Evolutionary conservation across 176 grass and related monocot species (phyloP).

Genomic region (Eleusine coracana): DNA sequence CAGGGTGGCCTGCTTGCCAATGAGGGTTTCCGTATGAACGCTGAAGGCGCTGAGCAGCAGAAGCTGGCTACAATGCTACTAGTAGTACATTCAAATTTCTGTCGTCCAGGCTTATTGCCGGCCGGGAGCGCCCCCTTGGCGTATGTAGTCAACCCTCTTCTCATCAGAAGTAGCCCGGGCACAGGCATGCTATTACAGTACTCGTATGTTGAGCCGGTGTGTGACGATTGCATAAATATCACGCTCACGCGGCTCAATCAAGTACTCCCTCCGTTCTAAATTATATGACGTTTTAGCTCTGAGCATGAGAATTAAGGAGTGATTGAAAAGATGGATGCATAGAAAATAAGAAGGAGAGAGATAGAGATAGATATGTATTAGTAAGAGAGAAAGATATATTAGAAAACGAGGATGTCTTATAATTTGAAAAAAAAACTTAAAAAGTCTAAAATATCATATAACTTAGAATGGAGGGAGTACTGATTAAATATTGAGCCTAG

Average conservation of each 20-base stretch:
- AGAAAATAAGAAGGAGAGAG: no score
- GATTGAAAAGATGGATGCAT: no score
- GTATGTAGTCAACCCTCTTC: constrained; percentile 50
- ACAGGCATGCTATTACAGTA: neutral
- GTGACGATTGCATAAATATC: neutral
- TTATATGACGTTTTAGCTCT: no score
- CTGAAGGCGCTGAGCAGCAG: neutral
- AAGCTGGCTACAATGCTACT: neutral
- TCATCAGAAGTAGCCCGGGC: neutral
- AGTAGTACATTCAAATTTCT: neutral
- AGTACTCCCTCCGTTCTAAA: neutral
- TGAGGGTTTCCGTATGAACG: neutral
- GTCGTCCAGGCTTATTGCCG: constrained; percentile 48
- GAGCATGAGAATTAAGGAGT: no score
- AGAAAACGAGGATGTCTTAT: no score
- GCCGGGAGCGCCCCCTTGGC: neutral
- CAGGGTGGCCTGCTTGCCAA: constrained; percentile 29
- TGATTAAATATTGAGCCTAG: neutral
- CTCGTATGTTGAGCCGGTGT: neutral
- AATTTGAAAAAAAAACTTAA: no score
- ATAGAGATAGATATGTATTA: no score
- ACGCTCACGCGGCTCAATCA: neutral
- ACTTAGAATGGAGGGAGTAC: no score
- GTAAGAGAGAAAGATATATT: no score
- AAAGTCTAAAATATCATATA: no score